Base-by-base conservation (phyloP, 2,329 filamentous ascomycete genomes). In the Cyanodermella asteris region DNA sequence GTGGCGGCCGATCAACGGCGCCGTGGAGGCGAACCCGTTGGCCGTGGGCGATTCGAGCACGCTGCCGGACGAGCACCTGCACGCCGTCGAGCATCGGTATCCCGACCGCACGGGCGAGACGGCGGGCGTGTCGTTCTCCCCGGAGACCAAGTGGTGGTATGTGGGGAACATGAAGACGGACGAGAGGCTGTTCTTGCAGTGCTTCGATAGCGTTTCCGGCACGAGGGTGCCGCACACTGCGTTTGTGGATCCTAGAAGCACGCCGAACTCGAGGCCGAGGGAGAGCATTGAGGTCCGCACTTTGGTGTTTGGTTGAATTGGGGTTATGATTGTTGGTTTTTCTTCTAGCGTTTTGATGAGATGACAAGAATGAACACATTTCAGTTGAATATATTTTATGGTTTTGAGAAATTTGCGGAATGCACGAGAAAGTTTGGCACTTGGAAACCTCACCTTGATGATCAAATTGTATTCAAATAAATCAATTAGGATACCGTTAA, bases 211-310 rank as follows among this genome's bases (percentile, higher is more conserved):
- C 34, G 60, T 70, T 24, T 44, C 46, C 31, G 51, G 48, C 1
- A 38, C 44, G 6, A 47, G 48, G 28, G 56, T 59, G 16, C 69
- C 78, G 9, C 78, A 90, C 49, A 71, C 71, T 7, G 80, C 80
- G 1, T 93, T 91, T 47, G 54, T 60, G 19, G 74, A 91, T 43
- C 72, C 75, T 2, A 55, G 71, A 31, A 78, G 74, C 1, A 63
- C 68, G 3, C 50, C 58, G 11, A 73, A 71, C 22, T 77, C 74
- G 4, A 66, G 69, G 34, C 64, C 63, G 0, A 61, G 81, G 35
- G 76, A 91, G 55, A 91, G 80, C 43, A 91, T 93, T 43, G 82
- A 93, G 48, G 75, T 91, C 10, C 61, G 82, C 37, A 70, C 76
- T 18, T 55, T 91, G 45, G 74, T 91, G 0, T 91, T 91, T 57